Evolutionary conservation across 345 rosid genomes (phyloP).

Genomic region (Murraya koenigii): DNA sequence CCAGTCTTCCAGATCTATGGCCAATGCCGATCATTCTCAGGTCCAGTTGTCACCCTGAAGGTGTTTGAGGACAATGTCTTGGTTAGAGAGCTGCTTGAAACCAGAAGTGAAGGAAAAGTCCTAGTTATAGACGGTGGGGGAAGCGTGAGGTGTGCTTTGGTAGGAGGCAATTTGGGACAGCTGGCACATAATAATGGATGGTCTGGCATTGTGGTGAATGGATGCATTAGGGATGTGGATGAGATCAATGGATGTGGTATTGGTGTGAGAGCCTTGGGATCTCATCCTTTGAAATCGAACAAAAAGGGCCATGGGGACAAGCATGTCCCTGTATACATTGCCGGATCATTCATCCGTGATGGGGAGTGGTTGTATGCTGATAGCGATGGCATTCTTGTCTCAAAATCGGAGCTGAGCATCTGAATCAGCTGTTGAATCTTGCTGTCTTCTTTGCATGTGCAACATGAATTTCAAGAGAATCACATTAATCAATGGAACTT

Average conservation of each 20-base stretch:
- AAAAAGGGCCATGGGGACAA: constrained; percentile 81
- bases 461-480: not conserved
- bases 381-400: constrained; percentile 73
- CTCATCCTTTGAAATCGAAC: constrained; percentile 71
- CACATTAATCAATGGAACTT: not conserved
- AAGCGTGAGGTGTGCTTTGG: constrained; percentile 80
- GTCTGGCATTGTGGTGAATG: constrained; percentile 74
- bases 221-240: constrained; percentile 81
- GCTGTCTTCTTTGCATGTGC: not conserved
- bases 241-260: constrained; percentile 75
- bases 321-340: constrained; percentile 55
- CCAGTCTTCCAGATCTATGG: constrained; percentile 78
- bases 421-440: constrained; percentile 13
- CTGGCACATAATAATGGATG: constrained; percentile 83
- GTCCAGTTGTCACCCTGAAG: constrained; percentile 73
- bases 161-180: constrained; percentile 76
- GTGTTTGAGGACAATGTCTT: constrained; percentile 87
- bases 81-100: constrained; percentile 67
- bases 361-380: constrained; percentile 94
- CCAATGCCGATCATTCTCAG: constrained; percentile 59
- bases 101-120: constrained; percentile 76
- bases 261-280: constrained; percentile 78
- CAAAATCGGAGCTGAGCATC: constrained; percentile 54
- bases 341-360: constrained; percentile 54
- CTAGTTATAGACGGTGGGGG: constrained; percentile 87